These are phyloP conservation scores for Leccinum pallidistipes DNA, from an alignment of 1,284 basidiomycete genomes.

Conservation along the genomic window DNA sequence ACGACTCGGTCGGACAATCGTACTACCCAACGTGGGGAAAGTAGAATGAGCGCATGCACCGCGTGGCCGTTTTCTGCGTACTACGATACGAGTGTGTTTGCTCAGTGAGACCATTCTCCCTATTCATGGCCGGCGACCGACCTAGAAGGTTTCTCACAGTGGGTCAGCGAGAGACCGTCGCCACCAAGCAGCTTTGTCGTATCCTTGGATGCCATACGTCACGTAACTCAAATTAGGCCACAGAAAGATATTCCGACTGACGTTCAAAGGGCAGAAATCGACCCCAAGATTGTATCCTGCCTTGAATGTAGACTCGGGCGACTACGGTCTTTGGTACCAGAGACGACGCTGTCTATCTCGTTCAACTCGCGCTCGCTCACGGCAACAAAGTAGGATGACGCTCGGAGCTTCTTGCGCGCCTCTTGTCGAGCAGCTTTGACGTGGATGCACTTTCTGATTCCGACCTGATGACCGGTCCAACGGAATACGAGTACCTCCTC, in stretches of 20 bases:
- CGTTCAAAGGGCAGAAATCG: neutral
- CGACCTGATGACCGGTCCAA: neutral
- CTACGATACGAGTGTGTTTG: slow-evolving; percentile 38
- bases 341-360: neutral
- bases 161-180: neutral
- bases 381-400: neutral
- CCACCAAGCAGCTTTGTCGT: slow-evolving; percentile 8
- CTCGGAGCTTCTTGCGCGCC: neutral
- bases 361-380: neutral
- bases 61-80: slow-evolving; percentile 45
- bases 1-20: slow-evolving; percentile 32
- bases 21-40: slow-evolving; percentile 25
- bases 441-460: no score
- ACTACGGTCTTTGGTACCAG: neutral
- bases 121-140: slow-evolving; percentile 2
- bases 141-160: slow-evolving; percentile 16
- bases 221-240: neutral
- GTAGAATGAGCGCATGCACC: slow-evolving; percentile 47
- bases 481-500: slow-evolving; percentile 25
- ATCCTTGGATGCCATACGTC: neutral
- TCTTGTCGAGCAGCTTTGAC: neutral
- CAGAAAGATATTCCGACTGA: no score
- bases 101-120: neutral
- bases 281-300: neutral
- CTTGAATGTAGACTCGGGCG: neutral